Percentiles rank a stretch among this genome's conserved stretches.
These are phyloP conservation scores for Cinnamomum micranthum DNA, from an alignment of 164 flowering plant species.

Conservation along the genomic window DNA sequence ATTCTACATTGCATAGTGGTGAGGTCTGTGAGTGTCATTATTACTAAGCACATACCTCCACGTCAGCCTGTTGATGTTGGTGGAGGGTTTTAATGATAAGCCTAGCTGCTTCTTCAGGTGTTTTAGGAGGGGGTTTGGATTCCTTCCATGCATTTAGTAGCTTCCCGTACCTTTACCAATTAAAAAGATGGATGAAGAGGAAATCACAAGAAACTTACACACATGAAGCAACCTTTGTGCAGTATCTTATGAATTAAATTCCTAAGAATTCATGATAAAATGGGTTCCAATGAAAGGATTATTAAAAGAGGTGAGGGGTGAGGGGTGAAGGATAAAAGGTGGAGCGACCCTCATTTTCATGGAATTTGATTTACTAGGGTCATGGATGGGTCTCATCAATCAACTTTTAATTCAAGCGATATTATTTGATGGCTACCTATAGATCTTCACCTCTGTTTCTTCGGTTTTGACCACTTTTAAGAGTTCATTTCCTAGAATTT, in stretches of 20 bases:
- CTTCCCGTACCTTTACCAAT: conserved; percentile 59
- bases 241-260: no score
- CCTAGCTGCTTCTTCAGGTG: conserved; percentile 76
- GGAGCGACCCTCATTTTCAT: no score
- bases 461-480: no score
- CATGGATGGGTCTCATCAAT: no score
- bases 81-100: conserved; percentile 60
- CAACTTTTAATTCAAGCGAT: no score
- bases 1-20: background rate
- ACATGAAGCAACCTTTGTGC: no score
- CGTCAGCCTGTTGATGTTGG: conserved; percentile 66
- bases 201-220: background rate
- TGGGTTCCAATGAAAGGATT: background rate
- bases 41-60: conserved; percentile 47
- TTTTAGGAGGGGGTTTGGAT: conserved; percentile 70
- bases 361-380: no score
- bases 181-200: background rate
- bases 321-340: background rate
- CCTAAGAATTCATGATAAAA: no score
- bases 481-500: no score
- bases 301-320: background rate
- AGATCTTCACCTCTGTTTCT: no score
- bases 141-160: conserved; percentile 69
- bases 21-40: background rate
- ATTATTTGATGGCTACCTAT: no score